Evolutionary conservation across 345 rosid genomes (phyloP).

Genomic region (Rhizophora apiculata): DNA sequence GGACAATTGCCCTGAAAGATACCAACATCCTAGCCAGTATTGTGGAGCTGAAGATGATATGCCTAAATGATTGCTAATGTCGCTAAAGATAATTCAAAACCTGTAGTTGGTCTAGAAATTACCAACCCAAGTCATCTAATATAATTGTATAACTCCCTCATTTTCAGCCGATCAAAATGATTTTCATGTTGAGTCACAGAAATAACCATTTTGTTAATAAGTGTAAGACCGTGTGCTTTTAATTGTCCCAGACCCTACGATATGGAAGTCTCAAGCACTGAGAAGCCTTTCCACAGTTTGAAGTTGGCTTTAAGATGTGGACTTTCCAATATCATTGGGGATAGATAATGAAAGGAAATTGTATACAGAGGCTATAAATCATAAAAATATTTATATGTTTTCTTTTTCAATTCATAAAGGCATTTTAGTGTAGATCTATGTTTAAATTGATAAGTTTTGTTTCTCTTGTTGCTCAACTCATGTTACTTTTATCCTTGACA

Average conservation of each 20-base stretch:
- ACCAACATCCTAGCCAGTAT: slow-evolving; percentile 45
- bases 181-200: too few relatives aligned
- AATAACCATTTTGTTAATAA: too few relatives aligned
- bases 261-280: too few relatives aligned
- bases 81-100: neutral
- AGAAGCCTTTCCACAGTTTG: neutral
- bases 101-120: neutral
- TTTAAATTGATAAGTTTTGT: neutral
- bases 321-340: slow-evolving; percentile 7
- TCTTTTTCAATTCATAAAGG: neutral
- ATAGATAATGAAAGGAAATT: slow-evolving; percentile 3
- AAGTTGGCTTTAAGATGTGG: slow-evolving; percentile 5
- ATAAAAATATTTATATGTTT: neutral
- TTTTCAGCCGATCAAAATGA: neutral
- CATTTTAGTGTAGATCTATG: neutral
- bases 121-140: neutral
- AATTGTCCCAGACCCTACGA: too few relatives aligned
- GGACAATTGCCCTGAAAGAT: slow-evolving; percentile 42
- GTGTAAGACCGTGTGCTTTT: too few relatives aligned
- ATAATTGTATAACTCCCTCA: neutral
- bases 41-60: slow-evolving; percentile 70
- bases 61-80: slow-evolving; percentile 50
- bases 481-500: too few relatives aligned
- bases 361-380: neutral
- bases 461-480: neutral